These are phyloP conservation scores for Puccinia coronata DNA, from an alignment of 1,284 basidiomycete genomes.

Conservation along the genomic window DNA sequence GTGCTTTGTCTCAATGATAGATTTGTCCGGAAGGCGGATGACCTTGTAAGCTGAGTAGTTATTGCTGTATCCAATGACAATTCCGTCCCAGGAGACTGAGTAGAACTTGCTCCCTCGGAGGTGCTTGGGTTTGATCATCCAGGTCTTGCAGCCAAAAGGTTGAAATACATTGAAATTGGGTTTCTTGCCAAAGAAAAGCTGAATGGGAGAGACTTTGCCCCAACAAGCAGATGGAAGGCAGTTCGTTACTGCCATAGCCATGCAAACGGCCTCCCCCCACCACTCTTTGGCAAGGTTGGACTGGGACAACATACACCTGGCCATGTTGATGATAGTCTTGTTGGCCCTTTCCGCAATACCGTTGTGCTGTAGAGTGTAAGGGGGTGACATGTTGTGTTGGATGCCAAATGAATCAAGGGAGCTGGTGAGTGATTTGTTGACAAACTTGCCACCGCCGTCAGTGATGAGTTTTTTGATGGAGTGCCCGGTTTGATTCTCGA, in stretches of 20 bases:
- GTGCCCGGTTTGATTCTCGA: not conserved
- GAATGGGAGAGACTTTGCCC: not conserved
- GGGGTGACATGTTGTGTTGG: not conserved
- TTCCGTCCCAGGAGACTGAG: not conserved
- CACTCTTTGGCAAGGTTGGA: not conserved
- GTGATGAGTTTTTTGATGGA: not conserved
- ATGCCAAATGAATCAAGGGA: not conserved
- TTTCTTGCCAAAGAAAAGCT: not conserved
- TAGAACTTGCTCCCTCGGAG: not conserved
- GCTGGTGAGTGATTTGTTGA: not conserved
- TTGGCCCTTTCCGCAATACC: slow-evolving; percentile 7
- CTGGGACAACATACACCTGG: not conserved
- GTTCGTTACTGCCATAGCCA: not conserved
- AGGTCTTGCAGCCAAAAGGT: not conserved
- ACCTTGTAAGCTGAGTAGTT: not conserved
- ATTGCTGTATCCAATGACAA: slow-evolving; percentile 11
- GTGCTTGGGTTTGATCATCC: not conserved
- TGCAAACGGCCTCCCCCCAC: slow-evolving; percentile 7
- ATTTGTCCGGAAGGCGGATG: not conserved
- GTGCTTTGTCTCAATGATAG: not conserved
- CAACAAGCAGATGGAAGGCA: not conserved
- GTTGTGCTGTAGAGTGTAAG: too few relatives aligned
- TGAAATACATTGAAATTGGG: not conserved
- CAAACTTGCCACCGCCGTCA: not conserved
- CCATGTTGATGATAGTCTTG: not conserved